A percentile compares a stretch with the other conserved stretches of the same genome.
phyloP scores from a whole-genome alignment of 2,329 filamentous ascomycete species.

The Colletotrichum tofieldiae region DNA sequence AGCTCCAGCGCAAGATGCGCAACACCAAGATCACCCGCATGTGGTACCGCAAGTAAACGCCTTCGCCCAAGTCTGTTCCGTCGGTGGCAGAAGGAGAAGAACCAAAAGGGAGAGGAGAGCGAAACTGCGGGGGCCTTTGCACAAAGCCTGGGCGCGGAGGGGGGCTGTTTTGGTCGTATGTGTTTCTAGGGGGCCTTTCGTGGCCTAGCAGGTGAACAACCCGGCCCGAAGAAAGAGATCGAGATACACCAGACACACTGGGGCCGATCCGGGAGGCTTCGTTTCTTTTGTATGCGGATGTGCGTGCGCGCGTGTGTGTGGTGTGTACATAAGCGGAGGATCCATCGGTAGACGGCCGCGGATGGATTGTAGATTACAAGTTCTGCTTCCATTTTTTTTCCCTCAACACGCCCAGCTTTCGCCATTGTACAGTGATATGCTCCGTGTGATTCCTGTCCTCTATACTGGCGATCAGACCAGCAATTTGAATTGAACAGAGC shows the following conservation, averaged over 20 bases:
- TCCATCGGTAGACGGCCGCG: conserved; percentile 37
- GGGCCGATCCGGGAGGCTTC: conserved; percentile 24
- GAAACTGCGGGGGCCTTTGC: not conserved
- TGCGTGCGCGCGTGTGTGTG: conserved; percentile 26
- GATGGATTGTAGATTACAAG: conserved; percentile 44
- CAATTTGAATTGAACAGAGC: no score
- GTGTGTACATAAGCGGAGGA: conserved; percentile 43
- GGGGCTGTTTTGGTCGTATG: not conserved
- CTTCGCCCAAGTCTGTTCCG: not conserved
- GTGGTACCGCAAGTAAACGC: conserved; percentile 70
- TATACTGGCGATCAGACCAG: not conserved
- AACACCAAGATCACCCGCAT: conserved; percentile 69
- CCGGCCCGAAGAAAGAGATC: not conserved
- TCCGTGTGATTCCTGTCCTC: not conserved
- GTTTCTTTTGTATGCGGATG: conserved; percentile 40
- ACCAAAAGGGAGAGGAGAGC: not conserved
- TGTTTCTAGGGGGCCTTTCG: not conserved
- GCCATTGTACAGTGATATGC: not conserved
- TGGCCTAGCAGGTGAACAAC: not conserved
- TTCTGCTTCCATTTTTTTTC: conserved; percentile 30
- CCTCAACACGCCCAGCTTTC: not conserved
- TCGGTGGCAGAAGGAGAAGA: not conserved
- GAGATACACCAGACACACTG: conserved; percentile 25
- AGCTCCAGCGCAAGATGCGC: conserved; percentile 84
- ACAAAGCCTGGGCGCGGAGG: not conserved